These are phyloP conservation scores for Tylopilus vinaceipallidus DNA, from an alignment of 768 basidiomycete species.

Conservation along the genomic window DNA sequence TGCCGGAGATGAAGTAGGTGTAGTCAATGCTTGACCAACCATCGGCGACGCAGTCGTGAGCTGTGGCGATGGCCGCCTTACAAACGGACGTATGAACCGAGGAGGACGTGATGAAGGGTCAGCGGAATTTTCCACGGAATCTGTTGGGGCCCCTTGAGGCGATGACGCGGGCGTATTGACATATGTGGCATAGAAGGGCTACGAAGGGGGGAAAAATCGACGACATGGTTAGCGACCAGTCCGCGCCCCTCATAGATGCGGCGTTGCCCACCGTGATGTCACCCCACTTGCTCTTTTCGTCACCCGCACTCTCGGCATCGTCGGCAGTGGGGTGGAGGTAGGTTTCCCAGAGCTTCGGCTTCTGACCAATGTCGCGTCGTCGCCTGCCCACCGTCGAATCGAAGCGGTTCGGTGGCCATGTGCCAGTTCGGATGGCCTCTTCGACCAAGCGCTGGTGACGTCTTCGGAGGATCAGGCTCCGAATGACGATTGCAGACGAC, in stretches of 20 bases:
- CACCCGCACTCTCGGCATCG: constrained; percentile 9
- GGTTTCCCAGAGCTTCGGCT: constrained; percentile 31
- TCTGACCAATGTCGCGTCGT: constrained; percentile 30
- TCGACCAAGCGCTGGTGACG: constrained; percentile 58
- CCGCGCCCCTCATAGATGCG: background rate
- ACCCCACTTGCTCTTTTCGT: constrained; percentile 27
- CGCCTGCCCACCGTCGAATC: constrained; percentile 16
- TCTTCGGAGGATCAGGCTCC: constrained; percentile 62
- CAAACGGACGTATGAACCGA: constrained; percentile 20
- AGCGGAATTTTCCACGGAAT: background rate
- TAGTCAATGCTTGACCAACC: background rate
- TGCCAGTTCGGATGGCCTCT: constrained; percentile 64
- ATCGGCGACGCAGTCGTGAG: constrained; percentile 4
- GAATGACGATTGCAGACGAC: constrained; percentile 64
- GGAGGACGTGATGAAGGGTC: constrained; percentile 9
- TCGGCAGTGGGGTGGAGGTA: constrained; percentile 15
- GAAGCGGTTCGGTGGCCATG: constrained; percentile 44
- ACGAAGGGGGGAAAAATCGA: background rate
- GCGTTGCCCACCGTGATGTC: constrained; percentile 25
- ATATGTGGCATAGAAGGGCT: constrained; percentile 28
- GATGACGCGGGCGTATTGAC: constrained; percentile 11
- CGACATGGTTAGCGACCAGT: background rate
- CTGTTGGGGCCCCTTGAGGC: background rate
- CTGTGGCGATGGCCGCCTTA: constrained; percentile 10
- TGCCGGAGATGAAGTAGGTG: constrained; percentile 11